These are phyloP conservation scores for Trichoderma polysporum DNA, from an alignment of 2,329 filamentous ascomycete species.

Conservation along the genomic window DNA sequence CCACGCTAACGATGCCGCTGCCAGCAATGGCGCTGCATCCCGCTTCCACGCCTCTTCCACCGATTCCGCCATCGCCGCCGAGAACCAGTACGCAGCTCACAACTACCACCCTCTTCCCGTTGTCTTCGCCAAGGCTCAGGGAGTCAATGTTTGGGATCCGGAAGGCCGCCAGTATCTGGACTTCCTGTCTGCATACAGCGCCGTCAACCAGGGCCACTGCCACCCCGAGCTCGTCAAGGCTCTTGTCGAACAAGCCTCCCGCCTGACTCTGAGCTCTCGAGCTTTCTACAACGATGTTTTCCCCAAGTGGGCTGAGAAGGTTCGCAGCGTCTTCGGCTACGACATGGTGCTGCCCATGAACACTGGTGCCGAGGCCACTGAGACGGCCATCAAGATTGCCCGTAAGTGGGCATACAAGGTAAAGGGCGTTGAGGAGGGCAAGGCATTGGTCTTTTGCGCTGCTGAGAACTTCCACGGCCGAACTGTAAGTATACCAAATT, in stretches of 20 bases:
- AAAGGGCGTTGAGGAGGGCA: conserved; percentile 81
- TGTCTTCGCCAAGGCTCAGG: conserved; percentile 83
- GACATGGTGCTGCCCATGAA: conserved; percentile 99
- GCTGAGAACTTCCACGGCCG: conserved; percentile 95
- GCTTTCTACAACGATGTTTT: conserved; percentile 99
- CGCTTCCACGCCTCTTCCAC: conserved; percentile 76
- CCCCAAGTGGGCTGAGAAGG: conserved; percentile 90
- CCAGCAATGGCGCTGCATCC: conserved; percentile 33
- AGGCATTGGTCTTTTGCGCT: conserved; percentile 81
- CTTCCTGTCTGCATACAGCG: conserved; percentile 96
- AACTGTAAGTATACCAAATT: conserved; percentile 63
- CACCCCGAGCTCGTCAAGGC: conserved; percentile 94
- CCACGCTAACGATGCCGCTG: conserved; percentile 49
- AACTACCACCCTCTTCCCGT: conserved; percentile 98
- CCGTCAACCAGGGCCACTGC: conserved; percentile 97
- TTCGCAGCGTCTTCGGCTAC: conserved; percentile 85
- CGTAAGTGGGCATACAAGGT: conserved; percentile 98
- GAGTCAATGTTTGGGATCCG: conserved; percentile 92
- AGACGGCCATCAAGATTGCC: conserved; percentile 94
- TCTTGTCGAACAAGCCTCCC: conserved; percentile 82
- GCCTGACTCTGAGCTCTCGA: conserved; percentile 86
- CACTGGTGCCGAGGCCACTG: conserved; percentile 92
- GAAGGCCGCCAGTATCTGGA: conserved; percentile 95
- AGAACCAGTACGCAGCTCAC: conserved; percentile 87
- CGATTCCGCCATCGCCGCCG: conserved; percentile 72